A percentile compares a stretch with the other conserved stretches of the same genome.
Evolutionary conservation across 164 flowering plant species (phyloP).

Genomic region (Litsea cubeba): DNA sequence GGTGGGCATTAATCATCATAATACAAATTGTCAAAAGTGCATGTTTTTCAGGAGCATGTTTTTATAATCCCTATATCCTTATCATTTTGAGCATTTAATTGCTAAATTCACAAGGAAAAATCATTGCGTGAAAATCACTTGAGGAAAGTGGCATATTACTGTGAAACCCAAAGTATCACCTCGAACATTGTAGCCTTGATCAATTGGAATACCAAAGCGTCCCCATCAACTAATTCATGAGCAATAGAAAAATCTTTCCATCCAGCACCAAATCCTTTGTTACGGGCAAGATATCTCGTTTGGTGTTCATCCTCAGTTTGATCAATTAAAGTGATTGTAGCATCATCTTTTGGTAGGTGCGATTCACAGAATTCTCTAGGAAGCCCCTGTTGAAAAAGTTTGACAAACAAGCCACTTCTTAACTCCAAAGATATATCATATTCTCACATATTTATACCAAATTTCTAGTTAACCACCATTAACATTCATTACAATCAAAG

Average conservation of each 20-base stretch:
- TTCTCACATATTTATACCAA: too few relatives aligned
- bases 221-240: slow-evolving; percentile 73
- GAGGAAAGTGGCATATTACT: neutral
- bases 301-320: slow-evolving; percentile 18
- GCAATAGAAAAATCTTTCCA: slow-evolving; percentile 72
- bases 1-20: too few relatives aligned
- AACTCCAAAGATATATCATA: too few relatives aligned
- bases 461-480: neutral
- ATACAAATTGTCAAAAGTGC: too few relatives aligned
- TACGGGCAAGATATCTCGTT: slow-evolving; percentile 45
- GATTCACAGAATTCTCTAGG: slow-evolving; percentile 44
- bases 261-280: slow-evolving; percentile 69
- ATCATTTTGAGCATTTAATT: neutral
- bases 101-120: neutral
- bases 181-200: slow-evolving; percentile 43
- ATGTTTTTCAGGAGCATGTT: neutral
- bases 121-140: neutral
- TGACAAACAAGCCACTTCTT: too few relatives aligned
- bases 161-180: slow-evolving; percentile 30
- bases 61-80: neutral
- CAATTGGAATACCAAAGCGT: slow-evolving; percentile 68
- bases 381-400: slow-evolving; percentile 39
- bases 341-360: slow-evolving; percentile 22
- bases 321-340: slow-evolving; percentile 20
- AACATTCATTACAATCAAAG: neutral